Evolutionary conservation across 2,329 filamentous ascomycete species (phyloP).

Genomic region (Oidium heveae): DNA sequence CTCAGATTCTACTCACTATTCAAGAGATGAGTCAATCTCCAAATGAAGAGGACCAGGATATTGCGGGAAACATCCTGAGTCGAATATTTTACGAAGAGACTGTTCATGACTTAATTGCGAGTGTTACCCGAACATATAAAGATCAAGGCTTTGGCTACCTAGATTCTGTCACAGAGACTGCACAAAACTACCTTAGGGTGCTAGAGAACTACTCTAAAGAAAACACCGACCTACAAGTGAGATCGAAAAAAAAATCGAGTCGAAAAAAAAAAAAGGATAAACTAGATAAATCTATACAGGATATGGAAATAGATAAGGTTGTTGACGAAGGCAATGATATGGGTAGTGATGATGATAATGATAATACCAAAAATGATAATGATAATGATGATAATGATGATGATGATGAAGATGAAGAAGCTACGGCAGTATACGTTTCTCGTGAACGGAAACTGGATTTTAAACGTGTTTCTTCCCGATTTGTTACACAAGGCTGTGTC

Average conservation of each 20-base stretch:
- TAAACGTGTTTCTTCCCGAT: constrained; percentile 52
- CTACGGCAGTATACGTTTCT: constrained; percentile 40
- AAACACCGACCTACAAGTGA: constrained; percentile 80
- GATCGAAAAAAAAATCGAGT: constrained; percentile 48
- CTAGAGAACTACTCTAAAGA: constrained; percentile 85
- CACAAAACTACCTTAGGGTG: constrained; percentile 78
- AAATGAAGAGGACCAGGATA: constrained; percentile 85
- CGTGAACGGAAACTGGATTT: constrained; percentile 91
- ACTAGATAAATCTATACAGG: constrained; percentile 7
- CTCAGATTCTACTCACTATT: constrained; percentile 74
- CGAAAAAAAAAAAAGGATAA: constrained; percentile 44
- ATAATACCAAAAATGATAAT: constrained; percentile 20
- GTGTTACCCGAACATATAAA: constrained; percentile 65
- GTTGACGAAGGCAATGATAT: constrained; percentile 15
- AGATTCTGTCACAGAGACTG: constrained; percentile 71
- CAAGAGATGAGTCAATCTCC: constrained; percentile 73
- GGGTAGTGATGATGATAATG: no score
- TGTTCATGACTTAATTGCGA: constrained; percentile 67
- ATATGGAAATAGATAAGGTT: constrained; percentile 13
- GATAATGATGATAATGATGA: constrained; percentile 31
- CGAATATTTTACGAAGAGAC: constrained; percentile 97
- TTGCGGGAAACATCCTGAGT: constrained; percentile 88
- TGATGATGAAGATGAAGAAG: constrained; percentile 33
- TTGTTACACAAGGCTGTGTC: constrained; percentile 61
- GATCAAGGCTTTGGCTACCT: constrained; percentile 86